Evolutionary conservation across 83 land plant species (phyloP).

Genomic region (Isoetes engelmannii): DNA sequence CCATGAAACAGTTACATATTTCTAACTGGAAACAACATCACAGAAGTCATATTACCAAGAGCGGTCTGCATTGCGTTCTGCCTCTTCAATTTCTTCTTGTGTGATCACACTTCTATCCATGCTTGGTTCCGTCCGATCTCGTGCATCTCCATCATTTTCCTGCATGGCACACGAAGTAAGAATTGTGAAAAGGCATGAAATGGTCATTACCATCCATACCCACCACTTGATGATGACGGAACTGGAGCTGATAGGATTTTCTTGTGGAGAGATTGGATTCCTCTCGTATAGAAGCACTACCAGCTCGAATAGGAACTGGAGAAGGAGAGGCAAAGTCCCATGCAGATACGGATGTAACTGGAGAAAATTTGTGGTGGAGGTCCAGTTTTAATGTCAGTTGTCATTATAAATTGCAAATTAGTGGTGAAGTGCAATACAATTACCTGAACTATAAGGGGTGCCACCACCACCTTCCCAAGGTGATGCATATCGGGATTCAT

Average conservation of each 20-base stretch:
- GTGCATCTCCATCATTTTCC: slow-evolving; percentile 34
- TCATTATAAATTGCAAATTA: not conserved
- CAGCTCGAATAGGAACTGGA: slow-evolving; percentile 74
- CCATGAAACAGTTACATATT: not conserved
- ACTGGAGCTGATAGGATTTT: slow-evolving; percentile 39
- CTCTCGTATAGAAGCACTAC: slow-evolving; percentile 16
- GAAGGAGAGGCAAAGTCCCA: slow-evolving; percentile 77
- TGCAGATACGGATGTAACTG: slow-evolving; percentile 52
- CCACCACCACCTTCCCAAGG: slow-evolving; percentile 69
- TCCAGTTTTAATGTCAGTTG: too few relatives aligned
- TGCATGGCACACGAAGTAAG: slow-evolving; percentile 15
- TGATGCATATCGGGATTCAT: slow-evolving; percentile 74
- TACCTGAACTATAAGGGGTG: slow-evolving; percentile 45
- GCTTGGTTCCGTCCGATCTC: slow-evolving; percentile 6
- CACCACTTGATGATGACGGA: slow-evolving; percentile 18
- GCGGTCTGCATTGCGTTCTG: slow-evolving; percentile 69
- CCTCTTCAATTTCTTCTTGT: slow-evolving; percentile 77
- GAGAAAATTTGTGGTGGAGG: not conserved
- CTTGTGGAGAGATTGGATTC: slow-evolving; percentile 2
- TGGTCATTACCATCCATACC: not conserved
- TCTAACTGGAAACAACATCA: not conserved
- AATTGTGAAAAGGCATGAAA: not conserved
- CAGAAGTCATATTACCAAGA: slow-evolving; percentile 46
- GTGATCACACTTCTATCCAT: slow-evolving; percentile 49
- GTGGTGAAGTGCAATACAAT: not conserved